phyloP scores from a whole-genome alignment of 2,329 filamentous ascomycete genomes.

The Aspergillus sp. region DNA sequence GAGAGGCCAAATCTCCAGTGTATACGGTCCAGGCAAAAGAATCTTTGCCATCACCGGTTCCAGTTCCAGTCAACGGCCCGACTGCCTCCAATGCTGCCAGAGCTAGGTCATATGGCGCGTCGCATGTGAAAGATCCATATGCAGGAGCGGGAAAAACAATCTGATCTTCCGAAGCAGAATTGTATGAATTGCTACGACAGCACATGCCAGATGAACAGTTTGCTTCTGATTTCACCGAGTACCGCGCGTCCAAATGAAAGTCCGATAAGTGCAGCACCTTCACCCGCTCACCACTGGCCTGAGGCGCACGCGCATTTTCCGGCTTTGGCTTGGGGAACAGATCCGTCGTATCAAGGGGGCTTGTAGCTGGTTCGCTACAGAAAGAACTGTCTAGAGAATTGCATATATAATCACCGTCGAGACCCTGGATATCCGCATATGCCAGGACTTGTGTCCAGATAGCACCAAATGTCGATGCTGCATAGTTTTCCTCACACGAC shows the following conservation, averaged over 20 bases:
- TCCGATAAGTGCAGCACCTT: conserved; percentile 56
- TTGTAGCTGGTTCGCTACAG: conserved; percentile 44
- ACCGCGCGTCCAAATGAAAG: conserved; percentile 53
- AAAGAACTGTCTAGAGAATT: conserved; percentile 44
- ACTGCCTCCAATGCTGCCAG: conserved; percentile 54
- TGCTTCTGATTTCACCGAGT: conserved; percentile 49
- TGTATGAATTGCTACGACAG: conserved; percentile 43
- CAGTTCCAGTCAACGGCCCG: conserved; percentile 53
- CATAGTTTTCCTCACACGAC: conserved; percentile 46
- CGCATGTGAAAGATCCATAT: conserved; percentile 53
- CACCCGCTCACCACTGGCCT: conserved; percentile 48
- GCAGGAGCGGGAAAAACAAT: conserved; percentile 46
- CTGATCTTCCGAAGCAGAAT: conserved; percentile 28
- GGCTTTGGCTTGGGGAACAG: conserved; percentile 55
- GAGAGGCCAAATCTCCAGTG: conserved; percentile 54
- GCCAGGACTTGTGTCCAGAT: conserved; percentile 56
- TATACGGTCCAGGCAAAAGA: conserved; percentile 53
- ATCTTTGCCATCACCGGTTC: conserved; percentile 32
- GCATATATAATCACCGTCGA: conserved; percentile 56
- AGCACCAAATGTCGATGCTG: conserved; percentile 46
- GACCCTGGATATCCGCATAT: conserved; percentile 48
- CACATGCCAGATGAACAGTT: conserved; percentile 51
- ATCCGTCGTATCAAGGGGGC: conserved; percentile 39
- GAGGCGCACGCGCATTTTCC: conserved; percentile 37
- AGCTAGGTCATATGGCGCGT: conserved; percentile 55